phyloP scores from a whole-genome alignment of 2,329 filamentous ascomycete species.

The Parastagonospora nodorum region DNA sequence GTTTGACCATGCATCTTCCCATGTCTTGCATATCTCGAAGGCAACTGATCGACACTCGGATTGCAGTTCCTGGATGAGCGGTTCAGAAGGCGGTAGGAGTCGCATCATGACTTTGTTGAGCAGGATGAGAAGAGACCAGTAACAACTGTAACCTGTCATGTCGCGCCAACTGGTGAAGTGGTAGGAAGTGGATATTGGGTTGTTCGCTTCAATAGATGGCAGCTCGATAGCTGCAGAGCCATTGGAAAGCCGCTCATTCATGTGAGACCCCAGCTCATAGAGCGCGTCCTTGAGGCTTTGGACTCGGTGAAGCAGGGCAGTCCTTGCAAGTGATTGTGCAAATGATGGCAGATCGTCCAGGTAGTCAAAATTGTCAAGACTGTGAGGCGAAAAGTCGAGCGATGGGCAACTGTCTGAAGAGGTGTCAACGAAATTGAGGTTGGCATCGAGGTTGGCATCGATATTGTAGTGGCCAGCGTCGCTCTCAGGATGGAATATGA shows the following conservation, averaged over 20 bases:
- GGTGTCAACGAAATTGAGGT: slow-evolving; percentile 7
- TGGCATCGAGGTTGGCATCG: slow-evolving; percentile 5
- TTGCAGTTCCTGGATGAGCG: slow-evolving; percentile 25
- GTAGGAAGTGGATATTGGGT: slow-evolving; percentile 29
- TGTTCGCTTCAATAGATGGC: slow-evolving; percentile 19
- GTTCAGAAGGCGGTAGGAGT: slow-evolving; percentile 30
- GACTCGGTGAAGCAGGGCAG: slow-evolving; percentile 27
- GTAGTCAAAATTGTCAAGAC: slow-evolving; percentile 20
- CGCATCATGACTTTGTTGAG: slow-evolving; percentile 37
- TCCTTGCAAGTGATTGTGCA: slow-evolving; percentile 10
- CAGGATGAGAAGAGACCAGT: slow-evolving; percentile 39
- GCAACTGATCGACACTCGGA: slow-evolving; percentile 33
- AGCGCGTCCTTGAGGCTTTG: slow-evolving; percentile 31
- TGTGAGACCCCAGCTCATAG: slow-evolving; percentile 18
- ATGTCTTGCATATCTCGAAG: slow-evolving; percentile 41
- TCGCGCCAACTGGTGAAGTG: slow-evolving; percentile 39
- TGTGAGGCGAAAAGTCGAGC: slow-evolving; percentile 25
- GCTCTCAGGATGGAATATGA: slow-evolving; percentile 1
- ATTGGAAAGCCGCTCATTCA: slow-evolving; percentile 28
- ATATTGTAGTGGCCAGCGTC: background rate
- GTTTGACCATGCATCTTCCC: slow-evolving; percentile 41
- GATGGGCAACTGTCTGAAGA: slow-evolving; percentile 23
- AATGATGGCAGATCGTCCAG: slow-evolving; percentile 10
- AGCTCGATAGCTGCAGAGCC: slow-evolving; percentile 26
- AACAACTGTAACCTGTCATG: slow-evolving; percentile 38